Percentiles rank a stretch among this genome's conserved stretches.
These are phyloP conservation scores for Artemisia annua DNA, from an alignment of 129 eudicot species.

Conservation along the genomic window DNA sequence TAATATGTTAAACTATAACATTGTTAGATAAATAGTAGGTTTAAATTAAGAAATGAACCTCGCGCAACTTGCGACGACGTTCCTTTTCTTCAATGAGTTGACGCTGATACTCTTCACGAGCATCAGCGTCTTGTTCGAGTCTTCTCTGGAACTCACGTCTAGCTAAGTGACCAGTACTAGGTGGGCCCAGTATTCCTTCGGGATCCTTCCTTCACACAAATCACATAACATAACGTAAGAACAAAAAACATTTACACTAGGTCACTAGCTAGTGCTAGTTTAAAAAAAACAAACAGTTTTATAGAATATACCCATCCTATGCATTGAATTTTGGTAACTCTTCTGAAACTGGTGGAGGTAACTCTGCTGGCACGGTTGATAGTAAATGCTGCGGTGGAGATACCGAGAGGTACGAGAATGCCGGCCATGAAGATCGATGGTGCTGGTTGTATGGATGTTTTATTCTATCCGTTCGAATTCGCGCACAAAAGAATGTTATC, in stretches of 20 bases:
- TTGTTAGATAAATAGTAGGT: too few relatives aligned
- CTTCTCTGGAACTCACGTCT: slow-evolving; percentile 68
- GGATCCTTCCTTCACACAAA: slow-evolving; percentile 86
- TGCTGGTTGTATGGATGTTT: slow-evolving; percentile 4
- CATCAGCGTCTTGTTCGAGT: slow-evolving; percentile 70
- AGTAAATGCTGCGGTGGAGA: slow-evolving; percentile 11
- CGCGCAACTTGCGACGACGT: slow-evolving; percentile 68
- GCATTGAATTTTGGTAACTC: slow-evolving; percentile 49
- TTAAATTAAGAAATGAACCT: slow-evolving; percentile 34
- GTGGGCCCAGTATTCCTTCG: slow-evolving; percentile 78
- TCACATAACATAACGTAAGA: slow-evolving; percentile 12
- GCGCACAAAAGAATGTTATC: slow-evolving; percentile 27
- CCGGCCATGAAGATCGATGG: slow-evolving; percentile 38
- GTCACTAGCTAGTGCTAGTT: background rate
- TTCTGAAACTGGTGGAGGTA: slow-evolving; percentile 26
- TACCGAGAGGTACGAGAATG: slow-evolving; percentile 28
- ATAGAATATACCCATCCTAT: slow-evolving; percentile 43
- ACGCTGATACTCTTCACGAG: slow-evolving; percentile 75
- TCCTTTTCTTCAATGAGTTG: slow-evolving; percentile 73
- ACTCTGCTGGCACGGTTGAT: slow-evolving; percentile 22
- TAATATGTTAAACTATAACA: too few relatives aligned
- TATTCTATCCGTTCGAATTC: slow-evolving; percentile 30
- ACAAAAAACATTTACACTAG: background rate
- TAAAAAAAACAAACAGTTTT: background rate
- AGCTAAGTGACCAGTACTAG: slow-evolving; percentile 74